phyloP scores from a whole-genome alignment of 2,329 filamentous ascomycete species.

The Leptoxyphium fumago region DNA sequence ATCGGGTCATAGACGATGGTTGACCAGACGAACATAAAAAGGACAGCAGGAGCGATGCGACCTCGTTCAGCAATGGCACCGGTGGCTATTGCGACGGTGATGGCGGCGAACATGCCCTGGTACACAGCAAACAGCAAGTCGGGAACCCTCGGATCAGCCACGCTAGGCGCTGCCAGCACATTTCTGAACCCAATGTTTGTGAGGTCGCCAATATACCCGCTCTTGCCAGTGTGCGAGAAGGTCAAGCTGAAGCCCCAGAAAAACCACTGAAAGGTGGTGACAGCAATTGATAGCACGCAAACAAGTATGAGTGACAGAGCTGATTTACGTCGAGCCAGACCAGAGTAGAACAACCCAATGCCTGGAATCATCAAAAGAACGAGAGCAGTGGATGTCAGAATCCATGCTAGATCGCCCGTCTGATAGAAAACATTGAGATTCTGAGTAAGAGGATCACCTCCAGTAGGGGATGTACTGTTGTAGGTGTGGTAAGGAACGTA shows the following conservation, averaged over 20 bases:
- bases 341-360: slow-evolving; percentile 87
- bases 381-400: slow-evolving; percentile 60
- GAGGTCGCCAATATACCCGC: slow-evolving; percentile 57
- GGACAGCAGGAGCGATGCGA: slow-evolving; percentile 71
- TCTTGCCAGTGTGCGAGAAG: slow-evolving; percentile 61
- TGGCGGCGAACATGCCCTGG: slow-evolving; percentile 28
- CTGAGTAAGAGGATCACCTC: slow-evolving; percentile 50
- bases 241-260: slow-evolving; percentile 83
- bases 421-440: slow-evolving; percentile 81
- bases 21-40: slow-evolving; percentile 89
- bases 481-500: slow-evolving; percentile 34
- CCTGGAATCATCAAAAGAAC: slow-evolving; percentile 89
- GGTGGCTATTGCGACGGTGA: slow-evolving; percentile 63
- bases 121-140: slow-evolving; percentile 77
- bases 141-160: slow-evolving; percentile 58
- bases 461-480: slow-evolving; percentile 49
- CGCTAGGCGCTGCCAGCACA: slow-evolving; percentile 60
- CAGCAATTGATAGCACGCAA: slow-evolving; percentile 63
- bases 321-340: slow-evolving; percentile 76
- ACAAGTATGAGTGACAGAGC: slow-evolving; percentile 77
- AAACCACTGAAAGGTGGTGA: slow-evolving; percentile 86
- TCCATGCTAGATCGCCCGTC: slow-evolving; percentile 72
- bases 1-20: slow-evolving; percentile 86
- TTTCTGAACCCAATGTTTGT: slow-evolving; percentile 65
- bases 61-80: slow-evolving; percentile 78